A percentile compares a stretch with the other conserved stretches of the same genome.
phyloP scores from a whole-genome alignment of 257 asterid genomes.

The Haberlea rhodopensis region DNA sequence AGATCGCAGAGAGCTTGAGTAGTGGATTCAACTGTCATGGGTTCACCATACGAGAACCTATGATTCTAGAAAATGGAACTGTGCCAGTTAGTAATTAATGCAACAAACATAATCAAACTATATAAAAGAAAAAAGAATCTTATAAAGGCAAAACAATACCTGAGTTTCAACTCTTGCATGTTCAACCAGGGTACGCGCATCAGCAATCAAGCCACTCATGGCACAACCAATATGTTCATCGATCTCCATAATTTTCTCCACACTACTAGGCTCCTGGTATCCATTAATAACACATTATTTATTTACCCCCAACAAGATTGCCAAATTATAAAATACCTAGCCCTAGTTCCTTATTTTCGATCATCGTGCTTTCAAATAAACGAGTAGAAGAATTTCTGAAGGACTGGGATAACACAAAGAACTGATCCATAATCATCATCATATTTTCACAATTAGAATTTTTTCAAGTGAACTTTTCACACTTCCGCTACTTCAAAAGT shows the following conservation, averaged over 20 bases:
- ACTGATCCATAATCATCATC: background rate
- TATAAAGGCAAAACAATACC: slow-evolving; percentile 33
- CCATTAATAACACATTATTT: background rate
- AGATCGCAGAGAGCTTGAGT: slow-evolving; percentile 97
- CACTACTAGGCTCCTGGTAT: slow-evolving; percentile 8
- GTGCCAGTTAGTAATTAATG: slow-evolving; percentile 14
- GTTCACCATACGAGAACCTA: slow-evolving; percentile 95
- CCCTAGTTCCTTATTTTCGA: slow-evolving; percentile 8
- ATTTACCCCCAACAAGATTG: slow-evolving; percentile 2
- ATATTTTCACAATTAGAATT: background rate
- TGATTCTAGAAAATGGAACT: slow-evolving; percentile 55
- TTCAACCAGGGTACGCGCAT: slow-evolving; percentile 94
- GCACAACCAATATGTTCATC: slow-evolving; percentile 96
- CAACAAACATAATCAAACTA: background rate
- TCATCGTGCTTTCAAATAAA: background rate
- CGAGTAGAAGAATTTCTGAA: background rate
- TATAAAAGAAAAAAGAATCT: background rate
- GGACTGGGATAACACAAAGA: slow-evolving; percentile 13
- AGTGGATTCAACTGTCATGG: slow-evolving; percentile 95
- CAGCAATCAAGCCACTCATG: slow-evolving; percentile 96
- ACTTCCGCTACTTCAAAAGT: slow-evolving; percentile 8
- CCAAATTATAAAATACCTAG: background rate
- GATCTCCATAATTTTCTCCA: slow-evolving; percentile 71
- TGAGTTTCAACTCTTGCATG: slow-evolving; percentile 97
- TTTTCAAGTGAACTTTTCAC: no score